Evolutionary conservation across 2,329 filamentous ascomycete genomes (phyloP).

Genomic region (Dendrostoma leiphaemia): DNA sequence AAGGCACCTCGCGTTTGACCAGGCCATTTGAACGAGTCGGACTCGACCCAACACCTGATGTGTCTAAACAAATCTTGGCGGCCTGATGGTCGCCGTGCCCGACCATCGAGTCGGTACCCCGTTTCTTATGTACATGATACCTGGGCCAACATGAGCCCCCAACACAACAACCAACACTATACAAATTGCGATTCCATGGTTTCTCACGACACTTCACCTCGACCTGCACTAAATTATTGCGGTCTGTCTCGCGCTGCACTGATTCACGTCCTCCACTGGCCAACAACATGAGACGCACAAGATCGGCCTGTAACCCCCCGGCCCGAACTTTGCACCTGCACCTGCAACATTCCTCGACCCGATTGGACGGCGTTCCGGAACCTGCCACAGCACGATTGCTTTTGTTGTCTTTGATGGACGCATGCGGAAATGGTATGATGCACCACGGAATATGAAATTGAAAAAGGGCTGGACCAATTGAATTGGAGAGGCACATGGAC

Average conservation of each 20-base stretch:
- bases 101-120: not conserved
- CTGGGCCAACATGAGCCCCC: constrained; percentile 13
- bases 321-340: not conserved
- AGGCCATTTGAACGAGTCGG: constrained; percentile 36
- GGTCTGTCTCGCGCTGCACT: not conserved
- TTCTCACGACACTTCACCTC: constrained; percentile 4
- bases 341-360: not conserved
- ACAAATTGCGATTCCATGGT: not conserved
- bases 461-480: not conserved
- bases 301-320: not conserved
- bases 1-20: constrained; percentile 79
- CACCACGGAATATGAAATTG: not conserved
- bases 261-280: not conserved
- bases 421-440: not conserved
- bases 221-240: not conserved
- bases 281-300: not conserved
- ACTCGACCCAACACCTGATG: not conserved
- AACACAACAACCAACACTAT: not conserved
- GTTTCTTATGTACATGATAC: constrained; percentile 19
- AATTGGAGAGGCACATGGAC: not conserved
- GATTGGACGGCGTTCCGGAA: not conserved
- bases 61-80: constrained; percentile 2
- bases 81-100: not conserved
- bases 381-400: not conserved
- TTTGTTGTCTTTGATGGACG: not conserved